phyloP scores from a whole-genome alignment of 495 filamentous ascomycete genomes.

The Aspergillus taichungensis region DNA sequence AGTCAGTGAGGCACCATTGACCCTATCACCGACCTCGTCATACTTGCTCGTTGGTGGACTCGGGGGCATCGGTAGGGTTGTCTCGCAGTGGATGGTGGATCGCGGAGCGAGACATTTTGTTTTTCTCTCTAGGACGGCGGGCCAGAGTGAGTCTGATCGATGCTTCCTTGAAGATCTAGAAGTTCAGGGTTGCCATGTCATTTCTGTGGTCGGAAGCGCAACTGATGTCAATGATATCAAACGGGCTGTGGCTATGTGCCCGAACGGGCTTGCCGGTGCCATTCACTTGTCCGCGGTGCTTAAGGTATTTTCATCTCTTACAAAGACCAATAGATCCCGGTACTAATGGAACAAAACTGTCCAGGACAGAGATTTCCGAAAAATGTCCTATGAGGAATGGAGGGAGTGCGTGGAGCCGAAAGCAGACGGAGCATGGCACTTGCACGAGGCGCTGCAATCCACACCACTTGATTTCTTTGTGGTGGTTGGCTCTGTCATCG shows the following conservation, averaged over 20 bases:
- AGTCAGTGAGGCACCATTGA: no score
- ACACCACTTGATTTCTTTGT: constrained; percentile 39
- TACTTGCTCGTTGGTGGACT: constrained; percentile 42
- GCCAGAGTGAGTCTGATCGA: no score
- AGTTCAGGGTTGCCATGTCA: background rate
- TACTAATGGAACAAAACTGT: no score
- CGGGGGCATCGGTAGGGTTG: constrained; percentile 50
- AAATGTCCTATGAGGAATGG: constrained; percentile 21
- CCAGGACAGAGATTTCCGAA: no score
- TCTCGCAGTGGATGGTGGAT: constrained; percentile 49
- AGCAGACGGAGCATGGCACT: constrained; percentile 41
- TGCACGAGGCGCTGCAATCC: constrained; percentile 39
- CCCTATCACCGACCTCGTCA: constrained; percentile 8
- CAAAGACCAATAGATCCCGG: background rate
- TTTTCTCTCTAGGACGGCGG: constrained; percentile 33
- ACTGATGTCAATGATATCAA: no score
- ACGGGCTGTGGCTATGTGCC: no score
- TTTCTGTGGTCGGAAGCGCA: no score
- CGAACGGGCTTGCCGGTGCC: no score
- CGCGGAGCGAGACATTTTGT: constrained; percentile 48
- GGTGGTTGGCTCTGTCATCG: constrained; percentile 29
- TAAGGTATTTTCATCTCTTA: no score
- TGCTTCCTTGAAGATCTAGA: background rate
- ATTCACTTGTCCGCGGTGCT: no score
- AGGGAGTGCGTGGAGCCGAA: constrained; percentile 27